These are phyloP conservation scores for Beauveria scarabaeidicola DNA, from an alignment of 2,329 filamentous ascomycete genomes.

Conservation along the genomic window DNA sequence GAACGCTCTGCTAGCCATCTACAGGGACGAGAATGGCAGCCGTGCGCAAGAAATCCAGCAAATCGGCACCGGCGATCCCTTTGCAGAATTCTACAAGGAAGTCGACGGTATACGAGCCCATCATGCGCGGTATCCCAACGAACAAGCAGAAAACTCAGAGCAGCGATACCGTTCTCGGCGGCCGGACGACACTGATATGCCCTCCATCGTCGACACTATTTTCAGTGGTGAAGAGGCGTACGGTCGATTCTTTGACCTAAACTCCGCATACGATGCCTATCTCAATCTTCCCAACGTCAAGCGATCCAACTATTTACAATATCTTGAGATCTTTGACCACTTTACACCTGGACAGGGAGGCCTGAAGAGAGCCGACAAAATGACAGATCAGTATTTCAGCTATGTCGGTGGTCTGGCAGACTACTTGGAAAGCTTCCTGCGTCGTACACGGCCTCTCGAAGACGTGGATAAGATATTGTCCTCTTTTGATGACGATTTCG, in stretches of 20 bases:
- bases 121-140: slow-evolving; percentile 85
- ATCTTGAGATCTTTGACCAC: slow-evolving; percentile 81
- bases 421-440: slow-evolving; percentile 85
- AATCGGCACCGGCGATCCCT: slow-evolving; percentile 75
- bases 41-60: slow-evolving; percentile 73
- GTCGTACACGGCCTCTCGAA: slow-evolving; percentile 75
- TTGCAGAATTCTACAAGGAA: slow-evolving; percentile 87
- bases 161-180: slow-evolving; percentile 72
- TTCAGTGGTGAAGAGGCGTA: slow-evolving; percentile 95
- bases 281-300: slow-evolving; percentile 84
- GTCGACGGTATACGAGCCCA: slow-evolving; percentile 74
- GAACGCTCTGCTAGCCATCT: slow-evolving; percentile 69
- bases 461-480: slow-evolving; percentile 71
- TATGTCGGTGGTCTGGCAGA: slow-evolving; percentile 73
- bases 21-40: slow-evolving; percentile 66
- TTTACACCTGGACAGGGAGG: slow-evolving; percentile 68
- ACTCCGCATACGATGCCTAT: slow-evolving; percentile 74
- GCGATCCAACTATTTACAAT: slow-evolving; percentile 82
- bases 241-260: slow-evolving; percentile 87
- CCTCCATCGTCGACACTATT: slow-evolving; percentile 73
- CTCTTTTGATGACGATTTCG: slow-evolving; percentile 76
- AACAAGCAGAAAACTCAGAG: slow-evolving; percentile 92
- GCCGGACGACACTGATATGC: slow-evolving; percentile 53
- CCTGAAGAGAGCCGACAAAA: slow-evolving; percentile 72
- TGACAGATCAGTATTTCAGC: slow-evolving; percentile 85